Conservation (phyloP, 371 early-diverging fungal species). For the Dichotomocladium elegans region DNA sequence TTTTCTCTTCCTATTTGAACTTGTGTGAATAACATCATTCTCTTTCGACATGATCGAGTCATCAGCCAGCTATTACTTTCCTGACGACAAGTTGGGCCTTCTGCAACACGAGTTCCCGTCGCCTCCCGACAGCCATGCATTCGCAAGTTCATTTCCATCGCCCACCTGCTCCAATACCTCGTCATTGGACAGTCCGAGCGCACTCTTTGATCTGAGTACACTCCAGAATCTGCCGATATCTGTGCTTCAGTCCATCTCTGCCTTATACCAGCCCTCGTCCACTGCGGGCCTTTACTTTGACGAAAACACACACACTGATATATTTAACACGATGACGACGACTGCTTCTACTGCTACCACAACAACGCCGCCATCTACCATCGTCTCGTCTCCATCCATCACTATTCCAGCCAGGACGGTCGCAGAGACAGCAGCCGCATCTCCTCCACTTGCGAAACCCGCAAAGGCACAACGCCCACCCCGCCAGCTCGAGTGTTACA, state of each 20-base stretch:
- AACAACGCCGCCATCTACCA: background rate
- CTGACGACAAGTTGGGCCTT: background rate
- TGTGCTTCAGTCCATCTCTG: slow-evolving; percentile 9
- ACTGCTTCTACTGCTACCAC: slow-evolving; percentile 3
- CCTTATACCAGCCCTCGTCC: slow-evolving; percentile 4
- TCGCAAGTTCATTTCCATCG: slow-evolving; percentile 6
- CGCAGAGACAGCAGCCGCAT: background rate
- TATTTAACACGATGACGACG: background rate
- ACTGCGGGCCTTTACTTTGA: background rate
- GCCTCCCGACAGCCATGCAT: background rate
- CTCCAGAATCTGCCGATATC: slow-evolving; percentile 31
- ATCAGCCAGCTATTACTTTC: background rate
- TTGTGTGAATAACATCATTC: no score
- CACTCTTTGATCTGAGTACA: slow-evolving; percentile 20
- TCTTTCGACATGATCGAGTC: no score
- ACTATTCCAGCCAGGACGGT: slow-evolving; percentile 1
- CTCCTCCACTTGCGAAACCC: background rate
- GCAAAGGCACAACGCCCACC: slow-evolving; percentile 25
- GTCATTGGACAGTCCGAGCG: background rate
- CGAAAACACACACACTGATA: no score
- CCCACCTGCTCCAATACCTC: slow-evolving; percentile 10
- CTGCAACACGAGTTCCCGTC: slow-evolving; percentile 6
- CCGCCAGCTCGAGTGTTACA: slow-evolving; percentile 73
- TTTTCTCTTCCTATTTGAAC: no score
- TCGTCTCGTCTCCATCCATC: background rate